A percentile compares a stretch with the other conserved stretches of the same genome.
Evolutionary conservation across 1,139 yeast genomes (phyloP).

Genomic region (Suhomyces taliae): DNA sequence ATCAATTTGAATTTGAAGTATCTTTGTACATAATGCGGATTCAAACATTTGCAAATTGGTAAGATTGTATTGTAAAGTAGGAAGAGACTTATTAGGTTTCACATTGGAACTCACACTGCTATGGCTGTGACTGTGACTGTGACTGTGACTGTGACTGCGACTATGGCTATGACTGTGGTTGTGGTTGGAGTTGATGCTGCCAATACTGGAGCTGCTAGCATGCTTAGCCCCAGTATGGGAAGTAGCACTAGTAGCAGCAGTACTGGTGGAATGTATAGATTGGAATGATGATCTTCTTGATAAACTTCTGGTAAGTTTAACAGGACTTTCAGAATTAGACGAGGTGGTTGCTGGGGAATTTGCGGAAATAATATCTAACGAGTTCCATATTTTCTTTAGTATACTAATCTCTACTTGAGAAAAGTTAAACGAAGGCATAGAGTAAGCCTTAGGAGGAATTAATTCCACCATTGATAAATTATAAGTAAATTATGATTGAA

Average conservation of each 20-base stretch:
- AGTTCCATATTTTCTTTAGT: constrained; percentile 17
- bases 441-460: background rate
- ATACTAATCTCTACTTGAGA: constrained; percentile 15
- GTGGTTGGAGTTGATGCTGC: background rate
- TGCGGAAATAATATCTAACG: constrained; percentile 13
- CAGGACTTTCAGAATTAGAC: background rate
- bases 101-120: background rate
- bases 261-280: background rate
- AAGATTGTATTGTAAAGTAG: constrained; percentile 9
- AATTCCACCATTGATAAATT: constrained; percentile 3
- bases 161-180: no score
- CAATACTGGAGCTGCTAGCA: no score
- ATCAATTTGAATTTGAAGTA: constrained; percentile 8
- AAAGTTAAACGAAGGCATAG: constrained; percentile 10
- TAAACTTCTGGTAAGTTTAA: background rate
- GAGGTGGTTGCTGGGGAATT: background rate
- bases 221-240: background rate
- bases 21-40: constrained; percentile 9
- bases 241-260: background rate
- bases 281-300: constrained; percentile 2
- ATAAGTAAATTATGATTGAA: background rate
- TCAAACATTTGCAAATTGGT: constrained; percentile 9
- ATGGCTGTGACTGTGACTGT: no score
- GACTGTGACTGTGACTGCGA: no score
- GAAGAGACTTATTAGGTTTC: background rate